A percentile compares a stretch with the other conserved stretches of the same genome.
Evolutionary conservation across 2,329 filamentous ascomycete genomes (phyloP).

Genomic region (Fusarium tanahbumbuense): DNA sequence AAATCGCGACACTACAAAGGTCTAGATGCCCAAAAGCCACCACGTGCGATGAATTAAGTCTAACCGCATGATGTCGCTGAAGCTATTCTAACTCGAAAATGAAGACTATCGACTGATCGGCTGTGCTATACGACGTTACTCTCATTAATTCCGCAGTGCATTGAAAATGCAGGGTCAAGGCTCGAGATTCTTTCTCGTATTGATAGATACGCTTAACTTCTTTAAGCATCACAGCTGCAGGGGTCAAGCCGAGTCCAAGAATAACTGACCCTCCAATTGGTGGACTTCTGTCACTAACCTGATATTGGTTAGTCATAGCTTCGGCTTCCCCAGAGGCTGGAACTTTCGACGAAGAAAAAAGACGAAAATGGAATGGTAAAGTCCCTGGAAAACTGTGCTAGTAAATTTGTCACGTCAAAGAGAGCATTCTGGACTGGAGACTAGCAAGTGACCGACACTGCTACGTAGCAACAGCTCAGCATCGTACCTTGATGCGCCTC

Average conservation of each 20-base stretch:
- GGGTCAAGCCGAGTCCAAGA: slow-evolving; percentile 1
- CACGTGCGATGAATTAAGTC: neutral
- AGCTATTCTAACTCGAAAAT: neutral
- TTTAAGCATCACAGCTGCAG: slow-evolving; percentile 1
- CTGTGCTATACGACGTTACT: slow-evolving; percentile 20
- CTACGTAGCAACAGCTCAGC: neutral
- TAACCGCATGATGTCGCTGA: neutral
- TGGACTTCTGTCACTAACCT: rapidly evolving
- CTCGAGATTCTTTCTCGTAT: slow-evolving; percentile 8
- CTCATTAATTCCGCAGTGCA: neutral
- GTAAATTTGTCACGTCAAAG: slow-evolving; percentile 1
- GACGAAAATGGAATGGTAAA: neutral
- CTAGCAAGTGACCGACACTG: slow-evolving; percentile 8
- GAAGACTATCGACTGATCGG: neutral
- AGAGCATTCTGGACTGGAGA: neutral
- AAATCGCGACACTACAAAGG: neutral
- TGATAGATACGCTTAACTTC: slow-evolving; percentile 3
- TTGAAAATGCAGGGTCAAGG: neutral
- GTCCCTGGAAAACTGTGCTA: rapidly evolving
- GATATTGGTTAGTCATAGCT: neutral
- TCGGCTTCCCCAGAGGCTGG: slow-evolving; percentile 10
- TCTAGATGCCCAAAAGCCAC: neutral
- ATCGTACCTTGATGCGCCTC: neutral
- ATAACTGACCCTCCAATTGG: slow-evolving; percentile 3
- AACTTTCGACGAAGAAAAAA: neutral